Conservation (phyloP, 768 basidiomycete genomes). For the Holtermanniella nyarrowii region DNA sequence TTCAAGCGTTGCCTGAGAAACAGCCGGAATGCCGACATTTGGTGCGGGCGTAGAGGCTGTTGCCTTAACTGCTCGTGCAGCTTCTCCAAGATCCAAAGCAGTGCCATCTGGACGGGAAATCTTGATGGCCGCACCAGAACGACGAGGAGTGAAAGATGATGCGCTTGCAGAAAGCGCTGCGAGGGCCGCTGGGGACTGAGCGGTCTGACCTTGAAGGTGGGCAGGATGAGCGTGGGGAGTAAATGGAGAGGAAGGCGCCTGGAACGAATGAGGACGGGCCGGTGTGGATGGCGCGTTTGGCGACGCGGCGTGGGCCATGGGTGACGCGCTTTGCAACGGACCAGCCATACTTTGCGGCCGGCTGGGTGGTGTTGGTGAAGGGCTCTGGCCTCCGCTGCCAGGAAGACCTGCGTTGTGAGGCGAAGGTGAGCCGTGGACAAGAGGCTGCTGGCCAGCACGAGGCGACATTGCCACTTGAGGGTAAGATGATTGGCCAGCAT, state of each 20-base stretch:
- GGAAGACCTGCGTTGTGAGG: conserved; percentile 17
- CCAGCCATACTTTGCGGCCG: conserved; percentile 21
- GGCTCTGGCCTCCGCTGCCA: conserved; percentile 20
- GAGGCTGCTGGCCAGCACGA: conserved; percentile 11
- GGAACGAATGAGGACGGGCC: conserved; percentile 15
- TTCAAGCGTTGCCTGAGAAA: conserved; percentile 18
- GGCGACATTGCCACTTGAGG: conserved; percentile 12
- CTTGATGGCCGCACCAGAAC: conserved; percentile 41
- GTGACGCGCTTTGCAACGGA: conserved; percentile 14
- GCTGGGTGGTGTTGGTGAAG: conserved; percentile 24
- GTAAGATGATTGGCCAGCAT: conserved; percentile 4
- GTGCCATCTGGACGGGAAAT: conserved; percentile 45
- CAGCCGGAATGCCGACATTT: conserved; percentile 43
- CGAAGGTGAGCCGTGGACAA: conserved; percentile 14
- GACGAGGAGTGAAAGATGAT: conserved; percentile 40
- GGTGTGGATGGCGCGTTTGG: conserved; percentile 21
- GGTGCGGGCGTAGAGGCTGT: conserved; percentile 26
- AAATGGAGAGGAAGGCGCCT: conserved; percentile 5
- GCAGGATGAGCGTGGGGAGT: conserved; percentile 5
- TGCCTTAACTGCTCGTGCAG: conserved; percentile 42
- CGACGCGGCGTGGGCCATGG: conserved; percentile 12
- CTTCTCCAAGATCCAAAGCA: conserved; percentile 46
- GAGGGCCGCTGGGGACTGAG: conserved; percentile 6
- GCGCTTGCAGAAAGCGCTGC: conserved; percentile 35
- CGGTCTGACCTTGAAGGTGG: conserved; percentile 12